Conservation (phyloP, 2,329 filamentous ascomycete species). For the Fusarium sp. region DNA sequence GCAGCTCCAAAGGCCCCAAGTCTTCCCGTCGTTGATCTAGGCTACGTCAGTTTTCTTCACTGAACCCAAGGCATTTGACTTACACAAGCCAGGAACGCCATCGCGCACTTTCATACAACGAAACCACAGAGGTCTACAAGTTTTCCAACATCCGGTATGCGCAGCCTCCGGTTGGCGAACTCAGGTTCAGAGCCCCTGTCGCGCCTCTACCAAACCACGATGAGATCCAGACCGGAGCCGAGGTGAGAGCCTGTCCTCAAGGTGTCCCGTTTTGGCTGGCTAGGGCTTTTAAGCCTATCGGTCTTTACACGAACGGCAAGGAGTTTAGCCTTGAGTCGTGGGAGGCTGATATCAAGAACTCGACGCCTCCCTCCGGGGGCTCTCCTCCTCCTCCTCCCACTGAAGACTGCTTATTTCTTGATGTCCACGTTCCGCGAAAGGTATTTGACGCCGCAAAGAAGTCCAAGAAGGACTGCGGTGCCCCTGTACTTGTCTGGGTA, state of each 20-base stretch:
- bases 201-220: not conserved
- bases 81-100: not conserved
- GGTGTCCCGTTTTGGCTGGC: too few relatives aligned
- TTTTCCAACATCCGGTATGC: slow-evolving; percentile 3
- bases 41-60: not conserved
- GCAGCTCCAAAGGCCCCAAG: too few relatives aligned
- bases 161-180: not conserved
- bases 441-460: not conserved
- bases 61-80: not conserved
- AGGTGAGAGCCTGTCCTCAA: not conserved
- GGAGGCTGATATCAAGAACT: too few relatives aligned
- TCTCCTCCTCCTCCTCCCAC: not conserved
- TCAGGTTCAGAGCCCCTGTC: not conserved
- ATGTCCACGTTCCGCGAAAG: not conserved
- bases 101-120: not conserved
- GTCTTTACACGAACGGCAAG: not conserved
- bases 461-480: not conserved
- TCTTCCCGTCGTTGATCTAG: not conserved
- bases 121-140: not conserved
- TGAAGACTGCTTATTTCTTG: not conserved
- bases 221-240: not conserved
- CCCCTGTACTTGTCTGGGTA: not conserved
- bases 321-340: too few relatives aligned
- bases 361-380: not conserved
- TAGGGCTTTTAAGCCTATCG: not conserved